Base-by-base conservation (phyloP, 148 eudicot species). In the Cornus florida region DNA sequence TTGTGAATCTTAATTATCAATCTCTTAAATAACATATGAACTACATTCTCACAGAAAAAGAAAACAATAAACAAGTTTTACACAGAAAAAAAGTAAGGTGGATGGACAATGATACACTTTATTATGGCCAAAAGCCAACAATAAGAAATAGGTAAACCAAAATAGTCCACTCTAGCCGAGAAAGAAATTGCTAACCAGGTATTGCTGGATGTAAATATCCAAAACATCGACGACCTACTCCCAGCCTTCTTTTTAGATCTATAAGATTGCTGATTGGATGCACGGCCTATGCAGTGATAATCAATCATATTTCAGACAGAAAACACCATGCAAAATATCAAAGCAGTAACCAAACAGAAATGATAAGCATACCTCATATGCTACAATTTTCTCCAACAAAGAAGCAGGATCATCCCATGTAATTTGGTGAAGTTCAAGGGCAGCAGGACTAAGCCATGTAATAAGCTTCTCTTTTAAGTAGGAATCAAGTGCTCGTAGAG, bases 341-440 rank as follows among this genome's bases (percentile, higher is more conserved):
- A 76, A 69, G 75, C 7, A 31, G 70, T 64, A 35, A 71, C 43
- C 32, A 78, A 78, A 43, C 48, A 46, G 71, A 74, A 72, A 79
- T 70, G 56, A 75, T 43, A 60, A 80, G 50, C 71, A 75, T 35
- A 91, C 99, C 97, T 96, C 99, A 73, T 93, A 90, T 74, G 98
- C 92, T 39, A 96, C 99, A 79, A 96, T 96, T 82, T 91, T 96
- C 82, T 96, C 99, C 89, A 96, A 83, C 82, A 96, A 84, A 35
- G 99, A 96, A 73, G 99, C 99, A 79, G 99, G 91, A 82, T 93
- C 98, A 77, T 96, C 94, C 99, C 99, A 96, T 35, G 99, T 96
- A 78, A 96, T 90, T 62, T 76, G 88, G 78, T 88, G 95, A 83
- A 96, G 99, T 85, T 96, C 92, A 76, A 96, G 90, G 71, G 93